Percentiles rank a stretch among this genome's conserved stretches.
Conservation (phyloP, 2,329 filamentous ascomycete genomes). For the Mycogone perniciosa region DNA sequence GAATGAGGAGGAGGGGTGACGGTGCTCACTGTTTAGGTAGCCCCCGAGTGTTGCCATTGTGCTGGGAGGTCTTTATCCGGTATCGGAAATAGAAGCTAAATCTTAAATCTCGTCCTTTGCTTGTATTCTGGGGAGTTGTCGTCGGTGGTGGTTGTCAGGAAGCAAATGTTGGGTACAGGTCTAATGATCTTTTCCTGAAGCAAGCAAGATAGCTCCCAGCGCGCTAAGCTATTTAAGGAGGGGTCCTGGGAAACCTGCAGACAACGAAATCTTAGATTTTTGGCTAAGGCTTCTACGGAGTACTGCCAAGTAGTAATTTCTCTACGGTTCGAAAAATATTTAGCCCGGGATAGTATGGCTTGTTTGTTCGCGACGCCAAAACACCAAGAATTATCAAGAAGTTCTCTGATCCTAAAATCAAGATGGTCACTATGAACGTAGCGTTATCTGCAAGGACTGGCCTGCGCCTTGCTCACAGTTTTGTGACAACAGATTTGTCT, state of each 20-base stretch:
- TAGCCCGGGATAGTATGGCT: too few species aligned
- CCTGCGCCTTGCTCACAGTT: too few species aligned
- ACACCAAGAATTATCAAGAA: too few species aligned
- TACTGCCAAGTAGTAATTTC: not conserved
- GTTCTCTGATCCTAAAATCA: too few species aligned
- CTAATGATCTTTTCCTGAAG: slow-evolving; percentile 1
- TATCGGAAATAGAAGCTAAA: not conserved
- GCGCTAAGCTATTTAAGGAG: slow-evolving; percentile 12
- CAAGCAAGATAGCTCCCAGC: slow-evolving; percentile 6
- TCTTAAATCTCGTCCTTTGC: not conserved
- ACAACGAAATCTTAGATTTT: not conserved
- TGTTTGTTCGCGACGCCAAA: too few species aligned
- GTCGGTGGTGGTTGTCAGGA: not conserved
- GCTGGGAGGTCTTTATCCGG: not conserved
- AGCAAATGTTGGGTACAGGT: not conserved
- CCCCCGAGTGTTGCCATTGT: slow-evolving; percentile 39
- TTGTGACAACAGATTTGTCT: too few species aligned
- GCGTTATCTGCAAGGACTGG: too few species aligned
- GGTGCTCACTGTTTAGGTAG: slow-evolving; percentile 37
- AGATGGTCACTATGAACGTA: too few species aligned
- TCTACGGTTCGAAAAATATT: too few species aligned
- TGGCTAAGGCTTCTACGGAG: not conserved
- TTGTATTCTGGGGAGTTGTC: not conserved
- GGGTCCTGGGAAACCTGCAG: not conserved
- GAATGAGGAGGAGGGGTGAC: not conserved